Conservation (phyloP, 257 asterid species). For the Solanum pinnatisectum region DNA sequence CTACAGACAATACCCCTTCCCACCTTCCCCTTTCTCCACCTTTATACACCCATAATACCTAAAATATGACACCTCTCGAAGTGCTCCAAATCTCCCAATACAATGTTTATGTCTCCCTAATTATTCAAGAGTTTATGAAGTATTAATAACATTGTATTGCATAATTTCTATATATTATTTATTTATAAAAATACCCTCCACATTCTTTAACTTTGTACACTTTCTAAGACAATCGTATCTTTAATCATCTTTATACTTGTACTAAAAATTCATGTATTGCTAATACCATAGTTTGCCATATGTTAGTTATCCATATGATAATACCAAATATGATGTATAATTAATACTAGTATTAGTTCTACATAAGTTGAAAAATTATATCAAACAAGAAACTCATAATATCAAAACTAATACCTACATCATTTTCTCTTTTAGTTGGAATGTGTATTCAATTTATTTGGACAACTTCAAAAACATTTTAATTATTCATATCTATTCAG, state of each 20-base stretch:
- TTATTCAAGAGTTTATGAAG: background rate
- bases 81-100: background rate
- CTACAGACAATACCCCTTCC: background rate
- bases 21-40: background rate
- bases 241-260: no score
- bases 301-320: background rate
- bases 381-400: background rate
- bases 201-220: background rate
- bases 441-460: background rate
- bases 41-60: background rate
- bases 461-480: background rate
- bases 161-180: no score
- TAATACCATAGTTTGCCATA: background rate
- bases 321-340: background rate
- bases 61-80: background rate
- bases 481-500: background rate
- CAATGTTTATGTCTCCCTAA: background rate
- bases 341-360: background rate
- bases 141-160: background rate
- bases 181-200: no score
- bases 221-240: background rate
- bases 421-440: background rate
- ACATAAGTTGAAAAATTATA: background rate
- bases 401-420: background rate
- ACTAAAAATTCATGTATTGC: background rate